These are phyloP conservation scores for Aspergillus transmontanensis DNA, from an alignment of 2,329 filamentous ascomycete genomes.

Conservation along the genomic window DNA sequence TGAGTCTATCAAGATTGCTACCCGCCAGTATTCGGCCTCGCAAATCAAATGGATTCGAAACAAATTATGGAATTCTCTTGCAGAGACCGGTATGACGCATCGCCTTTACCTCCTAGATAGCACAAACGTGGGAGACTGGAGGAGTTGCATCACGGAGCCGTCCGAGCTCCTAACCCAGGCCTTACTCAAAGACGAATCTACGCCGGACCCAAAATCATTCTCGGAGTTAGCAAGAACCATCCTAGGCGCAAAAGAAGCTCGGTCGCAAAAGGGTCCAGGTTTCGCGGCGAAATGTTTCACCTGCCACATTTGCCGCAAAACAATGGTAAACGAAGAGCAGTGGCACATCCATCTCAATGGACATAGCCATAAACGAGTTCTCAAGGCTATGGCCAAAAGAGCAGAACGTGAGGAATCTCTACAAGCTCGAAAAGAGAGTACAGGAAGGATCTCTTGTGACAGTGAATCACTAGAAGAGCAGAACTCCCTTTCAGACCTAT, in stretches of 20 bases:
- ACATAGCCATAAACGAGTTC: constrained; percentile 59
- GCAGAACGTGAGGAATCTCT: constrained; percentile 37
- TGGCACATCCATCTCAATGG: constrained; percentile 61
- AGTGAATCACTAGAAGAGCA: constrained; percentile 8
- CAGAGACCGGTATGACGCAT: constrained; percentile 54
- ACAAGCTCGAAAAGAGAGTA: constrained; percentile 23
- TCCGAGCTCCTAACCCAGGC: constrained; percentile 63
- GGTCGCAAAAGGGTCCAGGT: constrained; percentile 47
- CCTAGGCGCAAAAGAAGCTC: constrained; percentile 58
- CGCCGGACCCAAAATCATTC: constrained; percentile 62
- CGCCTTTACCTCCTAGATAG: constrained; percentile 80
- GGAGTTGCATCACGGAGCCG: constrained; percentile 63
- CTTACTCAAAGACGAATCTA: constrained; percentile 62
- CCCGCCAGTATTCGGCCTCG: constrained; percentile 81
- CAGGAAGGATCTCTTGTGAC: constrained; percentile 4
- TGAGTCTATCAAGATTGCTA: constrained; percentile 78
- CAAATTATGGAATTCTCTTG: constrained; percentile 73
- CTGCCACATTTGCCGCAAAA: constrained; percentile 71
- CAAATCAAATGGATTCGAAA: constrained; percentile 86
- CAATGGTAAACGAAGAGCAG: constrained; percentile 57
- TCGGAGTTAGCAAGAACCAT: constrained; percentile 59
- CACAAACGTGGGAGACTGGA: constrained; percentile 66
- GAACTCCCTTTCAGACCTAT: neutral
- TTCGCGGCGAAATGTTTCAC: constrained; percentile 53
- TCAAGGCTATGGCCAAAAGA: constrained; percentile 46